Evolutionary conservation across 805 yeast genomes (phyloP).

Genomic region (Zygoascus biomembranicola): DNA sequence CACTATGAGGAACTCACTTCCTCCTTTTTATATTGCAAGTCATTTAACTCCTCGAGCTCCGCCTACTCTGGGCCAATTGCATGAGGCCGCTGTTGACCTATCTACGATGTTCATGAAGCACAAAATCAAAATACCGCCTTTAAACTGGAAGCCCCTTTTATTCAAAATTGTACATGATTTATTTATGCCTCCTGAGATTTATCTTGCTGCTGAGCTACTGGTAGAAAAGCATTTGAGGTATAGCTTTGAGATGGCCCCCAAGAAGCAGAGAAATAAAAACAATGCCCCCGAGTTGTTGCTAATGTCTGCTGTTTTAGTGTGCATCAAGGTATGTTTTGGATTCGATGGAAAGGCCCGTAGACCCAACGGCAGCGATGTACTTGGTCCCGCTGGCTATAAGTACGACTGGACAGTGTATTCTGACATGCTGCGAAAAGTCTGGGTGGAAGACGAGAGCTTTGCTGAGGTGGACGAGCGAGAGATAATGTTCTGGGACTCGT

Average conservation of each 20-base stretch:
- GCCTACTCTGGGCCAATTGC: conserved; percentile 6
- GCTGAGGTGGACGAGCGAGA: conserved; percentile 28
- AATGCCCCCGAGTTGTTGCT: conserved; percentile 10
- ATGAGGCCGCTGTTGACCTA: conserved; percentile 4
- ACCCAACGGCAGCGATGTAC: neutral
- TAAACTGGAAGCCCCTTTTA: conserved; percentile 34
- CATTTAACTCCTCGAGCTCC: conserved; percentile 8
- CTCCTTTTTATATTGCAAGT: conserved; percentile 3
- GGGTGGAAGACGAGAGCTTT: conserved; percentile 18
- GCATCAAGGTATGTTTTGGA: conserved; percentile 17
- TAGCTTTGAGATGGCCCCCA: neutral
- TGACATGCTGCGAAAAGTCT: conserved; percentile 23
- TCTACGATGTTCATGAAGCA: conserved; percentile 1
- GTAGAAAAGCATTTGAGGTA: conserved; percentile 2
- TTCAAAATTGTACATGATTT: conserved; percentile 36
- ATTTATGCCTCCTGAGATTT: conserved; percentile 44
- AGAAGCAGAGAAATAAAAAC: neutral
- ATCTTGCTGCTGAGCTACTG: conserved; percentile 16
- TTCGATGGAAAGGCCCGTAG: conserved; percentile 17
- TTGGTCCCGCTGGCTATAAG: conserved; percentile 12
- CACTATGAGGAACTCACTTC: conserved; percentile 7
- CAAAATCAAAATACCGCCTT: conserved; percentile 8
- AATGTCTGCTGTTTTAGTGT: conserved; percentile 9
- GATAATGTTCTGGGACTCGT: conserved; percentile 41
- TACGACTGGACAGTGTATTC: conserved; percentile 28